Evolutionary conservation across 306 rosid genomes (phyloP).

Genomic region (Quillaja saponaria): DNA sequence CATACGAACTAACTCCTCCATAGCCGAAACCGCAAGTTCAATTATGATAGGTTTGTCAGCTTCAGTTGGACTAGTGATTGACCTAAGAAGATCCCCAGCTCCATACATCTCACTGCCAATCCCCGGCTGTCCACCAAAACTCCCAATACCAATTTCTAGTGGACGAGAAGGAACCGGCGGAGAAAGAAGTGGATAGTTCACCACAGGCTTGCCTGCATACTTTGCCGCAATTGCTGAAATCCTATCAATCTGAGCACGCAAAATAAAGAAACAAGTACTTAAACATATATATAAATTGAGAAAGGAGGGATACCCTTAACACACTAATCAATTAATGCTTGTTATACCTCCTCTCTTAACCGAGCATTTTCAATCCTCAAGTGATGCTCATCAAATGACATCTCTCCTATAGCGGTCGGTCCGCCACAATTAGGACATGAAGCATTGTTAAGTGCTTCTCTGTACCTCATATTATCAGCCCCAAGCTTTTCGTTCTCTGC

Average conservation of each 20-base stretch:
- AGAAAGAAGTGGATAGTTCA: conserved; percentile 68
- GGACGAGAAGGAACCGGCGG: conserved; percentile 72
- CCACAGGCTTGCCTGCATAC: conserved; percentile 88
- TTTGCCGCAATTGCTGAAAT: conserved; percentile 94
- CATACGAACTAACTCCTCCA: conserved; percentile 86
- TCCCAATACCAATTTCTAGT: conserved; percentile 64
- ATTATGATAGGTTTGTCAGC: conserved; percentile 86
- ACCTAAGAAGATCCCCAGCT: conserved; percentile 67
- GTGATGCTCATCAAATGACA: conserved; percentile 97
- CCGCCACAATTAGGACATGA: conserved; percentile 98
- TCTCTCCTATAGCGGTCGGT: conserved; percentile 92
- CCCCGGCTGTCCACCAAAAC: conserved; percentile 57
- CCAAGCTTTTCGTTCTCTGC: conserved; percentile 86
- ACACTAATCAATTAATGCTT: too few species aligned
- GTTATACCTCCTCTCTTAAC: conserved; percentile 89
- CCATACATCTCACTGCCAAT: conserved; percentile 65
- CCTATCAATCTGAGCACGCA: conserved; percentile 66
- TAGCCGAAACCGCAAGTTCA: conserved; percentile 93
- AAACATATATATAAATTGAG: too few species aligned
- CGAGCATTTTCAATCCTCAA: conserved; percentile 88
- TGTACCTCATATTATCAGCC: conserved; percentile 88
- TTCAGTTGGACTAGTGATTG: conserved; percentile 67
- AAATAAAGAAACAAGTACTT: not conserved
- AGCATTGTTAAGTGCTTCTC: conserved; percentile 93
- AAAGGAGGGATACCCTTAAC: too few species aligned